A percentile compares a stretch with the other conserved stretches of the same genome.
Conservation (phyloP, 306 rosid genomes). For the Luffa acutangula region DNA sequence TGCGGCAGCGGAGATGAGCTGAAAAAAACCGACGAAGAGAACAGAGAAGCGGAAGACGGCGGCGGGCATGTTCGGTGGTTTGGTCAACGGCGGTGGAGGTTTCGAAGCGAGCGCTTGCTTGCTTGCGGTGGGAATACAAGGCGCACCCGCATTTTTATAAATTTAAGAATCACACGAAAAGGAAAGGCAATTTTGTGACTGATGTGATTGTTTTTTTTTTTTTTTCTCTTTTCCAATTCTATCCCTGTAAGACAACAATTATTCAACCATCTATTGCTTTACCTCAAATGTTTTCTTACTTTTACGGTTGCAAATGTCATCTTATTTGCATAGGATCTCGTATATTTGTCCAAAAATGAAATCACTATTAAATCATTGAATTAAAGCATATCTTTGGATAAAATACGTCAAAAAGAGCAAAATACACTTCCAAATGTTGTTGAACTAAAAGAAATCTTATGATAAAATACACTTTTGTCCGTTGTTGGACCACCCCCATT, state of each 20-base stretch:
- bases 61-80: neutral
- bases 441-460: too few species aligned
- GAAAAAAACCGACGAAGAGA: neutral
- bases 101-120: neutral
- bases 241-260: too few species aligned
- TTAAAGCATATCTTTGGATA: too few species aligned
- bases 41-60: neutral
- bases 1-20: neutral
- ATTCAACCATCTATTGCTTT: too few species aligned
- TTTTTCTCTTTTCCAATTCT: too few species aligned
- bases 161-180: neutral
- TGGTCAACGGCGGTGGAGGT: neutral
- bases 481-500: too few species aligned
- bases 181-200: too few species aligned
- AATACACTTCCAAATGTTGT: too few species aligned
- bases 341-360: neutral
- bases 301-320: constrained; percentile 6
- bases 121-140: neutral
- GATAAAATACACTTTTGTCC: too few species aligned
- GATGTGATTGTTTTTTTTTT: too few species aligned
- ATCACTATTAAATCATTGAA: too few species aligned
- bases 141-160: neutral
- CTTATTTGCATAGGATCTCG: neutral
- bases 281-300: neutral
- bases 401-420: too few species aligned